Percentiles rank a stretch among this genome's conserved stretches.
These are phyloP conservation scores for Agroathelia rolfsii DNA, from an alignment of 1,284 basidiomycete genomes.

Conservation along the genomic window DNA sequence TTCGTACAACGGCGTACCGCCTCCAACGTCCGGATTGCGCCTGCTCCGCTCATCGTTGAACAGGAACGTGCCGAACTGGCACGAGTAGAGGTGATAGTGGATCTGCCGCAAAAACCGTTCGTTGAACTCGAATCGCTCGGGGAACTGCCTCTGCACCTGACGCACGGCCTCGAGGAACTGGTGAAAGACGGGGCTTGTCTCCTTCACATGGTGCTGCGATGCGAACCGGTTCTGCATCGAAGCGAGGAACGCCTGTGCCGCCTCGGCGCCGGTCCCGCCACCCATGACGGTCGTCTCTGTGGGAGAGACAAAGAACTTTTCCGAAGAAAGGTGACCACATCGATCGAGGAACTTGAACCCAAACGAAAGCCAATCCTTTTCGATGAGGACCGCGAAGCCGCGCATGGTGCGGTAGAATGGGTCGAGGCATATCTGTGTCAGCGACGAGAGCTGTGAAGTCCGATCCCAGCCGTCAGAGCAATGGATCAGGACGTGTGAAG, in stretches of 20 bases:
- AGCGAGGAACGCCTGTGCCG: constrained; percentile 83
- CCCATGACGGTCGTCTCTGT: constrained; percentile 47
- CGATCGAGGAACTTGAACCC: constrained; percentile 95
- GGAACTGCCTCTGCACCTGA: constrained; percentile 88
- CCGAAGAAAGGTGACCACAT: constrained; percentile 87
- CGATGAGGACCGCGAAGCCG: constrained; percentile 87
- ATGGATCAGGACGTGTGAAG: constrained; percentile 96
- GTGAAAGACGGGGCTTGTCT: constrained; percentile 95
- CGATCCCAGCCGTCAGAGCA: constrained; percentile 99
- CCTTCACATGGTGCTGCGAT: constrained; percentile 79
- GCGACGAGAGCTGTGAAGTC: constrained; percentile 86
- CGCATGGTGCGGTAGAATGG: constrained; percentile 90
- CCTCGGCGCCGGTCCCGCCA: constrained; percentile 64
- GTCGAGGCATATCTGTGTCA: constrained; percentile 91
- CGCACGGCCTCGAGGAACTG: constrained; percentile 94
- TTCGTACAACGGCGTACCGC: constrained; percentile 51
- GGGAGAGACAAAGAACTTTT: constrained; percentile 75
- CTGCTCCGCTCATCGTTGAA: constrained; percentile 85
- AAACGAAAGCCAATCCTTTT: constrained; percentile 97
- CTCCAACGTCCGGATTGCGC: constrained; percentile 45
- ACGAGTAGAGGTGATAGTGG: constrained; percentile 85
- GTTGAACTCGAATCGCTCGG: constrained; percentile 93
- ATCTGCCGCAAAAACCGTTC: constrained; percentile 77
- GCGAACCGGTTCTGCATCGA: constrained; percentile 84
- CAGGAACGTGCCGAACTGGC: constrained; percentile 92